phyloP scores from a whole-genome alignment of 371 early-diverging fungal species.

The Rhizopus stolonifer region DNA sequence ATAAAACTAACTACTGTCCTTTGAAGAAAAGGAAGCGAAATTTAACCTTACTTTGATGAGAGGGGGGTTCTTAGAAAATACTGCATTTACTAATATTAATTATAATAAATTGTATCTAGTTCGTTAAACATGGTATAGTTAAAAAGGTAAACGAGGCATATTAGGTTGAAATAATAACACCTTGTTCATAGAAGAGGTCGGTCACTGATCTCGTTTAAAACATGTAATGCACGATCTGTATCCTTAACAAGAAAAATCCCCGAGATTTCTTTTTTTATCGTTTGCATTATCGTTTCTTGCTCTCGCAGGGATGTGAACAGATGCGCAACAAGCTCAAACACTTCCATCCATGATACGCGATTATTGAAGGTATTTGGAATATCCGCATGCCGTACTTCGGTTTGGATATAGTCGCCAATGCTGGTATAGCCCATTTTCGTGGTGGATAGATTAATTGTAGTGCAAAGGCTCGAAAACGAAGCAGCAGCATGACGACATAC shows the following conservation, averaged over 20 bases:
- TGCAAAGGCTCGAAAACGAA: conserved; percentile 21
- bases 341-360: conserved; percentile 13
- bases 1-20: no score
- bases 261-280: conserved; percentile 8
- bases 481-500: conserved; percentile 12
- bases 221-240: conserved; percentile 4
- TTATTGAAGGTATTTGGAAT: conserved; percentile 13
- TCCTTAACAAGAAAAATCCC: conserved; percentile 5
- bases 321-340: conserved; percentile 19
- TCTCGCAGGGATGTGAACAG: conserved; percentile 15
- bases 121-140: not conserved
- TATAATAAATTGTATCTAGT: no score
- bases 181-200: not conserved
- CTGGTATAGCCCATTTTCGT: conserved; percentile 13
- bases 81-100: no score
- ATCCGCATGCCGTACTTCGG: conserved; percentile 12
- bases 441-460: conserved; percentile 13
- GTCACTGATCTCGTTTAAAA: not conserved
- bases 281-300: conserved; percentile 9
- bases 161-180: not conserved
- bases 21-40: no score
- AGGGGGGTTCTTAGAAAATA: no score
- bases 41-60: no score
- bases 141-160: no score
- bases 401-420: conserved; percentile 16